A percentile compares a stretch with the other conserved stretches of the same genome.
Evolutionary conservation across 1,284 basidiomycete species (phyloP).

Genomic region (Amylostereum chailletii): DNA sequence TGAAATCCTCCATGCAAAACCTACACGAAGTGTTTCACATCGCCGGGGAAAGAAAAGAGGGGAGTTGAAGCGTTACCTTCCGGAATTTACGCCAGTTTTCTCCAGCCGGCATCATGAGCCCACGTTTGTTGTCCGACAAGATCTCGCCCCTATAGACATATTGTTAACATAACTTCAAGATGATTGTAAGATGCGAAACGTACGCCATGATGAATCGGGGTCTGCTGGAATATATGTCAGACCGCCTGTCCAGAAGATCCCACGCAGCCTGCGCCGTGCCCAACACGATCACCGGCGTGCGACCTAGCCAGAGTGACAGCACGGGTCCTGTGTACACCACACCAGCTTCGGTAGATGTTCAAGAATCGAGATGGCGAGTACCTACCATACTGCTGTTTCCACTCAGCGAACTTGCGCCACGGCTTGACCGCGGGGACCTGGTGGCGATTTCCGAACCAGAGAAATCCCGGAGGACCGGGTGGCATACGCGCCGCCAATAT

Average conservation of each 20-base stretch:
- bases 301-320: constrained; percentile 43
- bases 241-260: constrained; percentile 45
- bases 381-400: constrained; percentile 38
- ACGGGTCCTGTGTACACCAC: constrained; percentile 31
- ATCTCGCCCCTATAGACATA: constrained; percentile 30
- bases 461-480: constrained; percentile 33
- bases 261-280: constrained; percentile 41
- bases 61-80: constrained; percentile 23
- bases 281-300: constrained; percentile 41
- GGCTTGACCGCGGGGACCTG: constrained; percentile 39
- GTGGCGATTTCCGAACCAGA: constrained; percentile 37
- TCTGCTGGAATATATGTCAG: constrained; percentile 40
- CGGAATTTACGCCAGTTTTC: constrained; percentile 42
- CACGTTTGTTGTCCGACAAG: constrained; percentile 37
- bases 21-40: constrained; percentile 16
- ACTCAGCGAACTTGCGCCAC: constrained; percentile 41
- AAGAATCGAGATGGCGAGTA: not conserved
- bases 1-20: constrained; percentile 38
- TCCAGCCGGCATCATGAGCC: constrained; percentile 38
- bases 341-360: not conserved
- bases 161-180: not conserved
- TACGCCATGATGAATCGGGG: constrained; percentile 38
- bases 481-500: constrained; percentile 25
- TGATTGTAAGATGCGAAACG: constrained; percentile 5
- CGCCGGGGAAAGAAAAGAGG: not conserved